A percentile compares a stretch with the other conserved stretches of the same genome.
These are phyloP conservation scores for Botrytis hyacinthi DNA, from an alignment of 2,329 filamentous ascomycete species.

Conservation along the genomic window DNA sequence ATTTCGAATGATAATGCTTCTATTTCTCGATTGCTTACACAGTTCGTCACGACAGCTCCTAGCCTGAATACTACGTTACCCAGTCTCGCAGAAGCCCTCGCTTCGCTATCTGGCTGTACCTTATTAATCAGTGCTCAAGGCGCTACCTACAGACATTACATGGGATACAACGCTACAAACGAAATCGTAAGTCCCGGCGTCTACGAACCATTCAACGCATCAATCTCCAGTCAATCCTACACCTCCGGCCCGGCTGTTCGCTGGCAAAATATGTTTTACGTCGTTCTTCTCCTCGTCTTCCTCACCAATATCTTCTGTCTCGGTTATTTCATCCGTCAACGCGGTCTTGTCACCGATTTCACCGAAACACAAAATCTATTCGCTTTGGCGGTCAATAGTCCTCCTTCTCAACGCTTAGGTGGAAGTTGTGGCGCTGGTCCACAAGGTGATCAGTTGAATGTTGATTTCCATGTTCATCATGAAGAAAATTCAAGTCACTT, in stretches of 20 bases:
- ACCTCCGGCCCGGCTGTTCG: slow-evolving; percentile 59
- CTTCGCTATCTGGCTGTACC: slow-evolving; percentile 66
- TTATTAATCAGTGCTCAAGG: slow-evolving; percentile 59
- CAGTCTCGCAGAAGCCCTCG: slow-evolving; percentile 70
- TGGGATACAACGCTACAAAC: slow-evolving; percentile 43
- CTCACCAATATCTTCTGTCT: slow-evolving; percentile 65
- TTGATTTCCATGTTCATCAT: slow-evolving; percentile 46
- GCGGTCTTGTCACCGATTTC: slow-evolving; percentile 71
- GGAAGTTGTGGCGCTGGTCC: slow-evolving; percentile 58
- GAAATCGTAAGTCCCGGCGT: slow-evolving; percentile 46
- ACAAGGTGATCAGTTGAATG: slow-evolving; percentile 34
- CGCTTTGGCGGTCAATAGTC: slow-evolving; percentile 65
- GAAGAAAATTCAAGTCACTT: slow-evolving; percentile 52
- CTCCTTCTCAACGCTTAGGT: slow-evolving; percentile 49
- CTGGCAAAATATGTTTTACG: slow-evolving; percentile 67
- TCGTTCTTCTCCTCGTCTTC: slow-evolving; percentile 64
- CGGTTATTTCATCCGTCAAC: slow-evolving; percentile 54
- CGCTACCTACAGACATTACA: slow-evolving; percentile 59
- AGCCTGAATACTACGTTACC: slow-evolving; percentile 47
- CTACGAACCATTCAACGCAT: slow-evolving; percentile 61
- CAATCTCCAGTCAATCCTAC: slow-evolving; percentile 65
- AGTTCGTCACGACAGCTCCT: slow-evolving; percentile 47
- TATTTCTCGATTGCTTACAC: slow-evolving; percentile 57
- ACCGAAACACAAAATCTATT: slow-evolving; percentile 77
- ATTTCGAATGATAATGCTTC: slow-evolving; percentile 54